Percentiles rank a stretch among this genome's conserved stretches.
phyloP scores from a whole-genome alignment of 2,329 filamentous ascomycete species.

The Aspergillus melleus region DNA sequence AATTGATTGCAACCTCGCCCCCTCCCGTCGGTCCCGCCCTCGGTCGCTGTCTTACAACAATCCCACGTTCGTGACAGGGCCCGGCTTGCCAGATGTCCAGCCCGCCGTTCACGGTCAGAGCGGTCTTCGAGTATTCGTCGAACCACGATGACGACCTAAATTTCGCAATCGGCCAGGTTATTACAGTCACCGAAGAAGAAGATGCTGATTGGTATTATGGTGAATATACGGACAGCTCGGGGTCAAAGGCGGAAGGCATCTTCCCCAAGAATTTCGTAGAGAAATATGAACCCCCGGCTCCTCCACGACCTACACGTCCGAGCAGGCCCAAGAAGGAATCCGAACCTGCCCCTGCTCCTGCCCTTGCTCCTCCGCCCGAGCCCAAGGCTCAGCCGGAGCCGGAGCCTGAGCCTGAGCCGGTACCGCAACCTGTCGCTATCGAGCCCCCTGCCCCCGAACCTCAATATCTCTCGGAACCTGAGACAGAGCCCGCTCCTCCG shows the following conservation, averaged over 20 bases:
- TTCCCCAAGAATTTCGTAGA: constrained; percentile 98
- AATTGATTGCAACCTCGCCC: not conserved
- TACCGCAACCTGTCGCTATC: constrained; percentile 15
- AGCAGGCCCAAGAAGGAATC: constrained; percentile 67
- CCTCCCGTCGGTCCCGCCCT: not conserved
- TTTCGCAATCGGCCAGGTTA: constrained; percentile 82
- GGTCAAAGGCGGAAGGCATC: constrained; percentile 76
- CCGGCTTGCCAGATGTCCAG: constrained; percentile 61
- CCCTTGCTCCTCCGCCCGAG: constrained; percentile 31
- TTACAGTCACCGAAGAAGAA: constrained; percentile 89
- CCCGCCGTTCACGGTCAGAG: constrained; percentile 87
- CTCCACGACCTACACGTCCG: constrained; percentile 76
- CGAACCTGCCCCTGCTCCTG: constrained; percentile 38
- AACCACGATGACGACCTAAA: constrained; percentile 92
- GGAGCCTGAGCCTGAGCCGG: constrained; percentile 35
- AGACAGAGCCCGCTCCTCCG: constrained; percentile 20
- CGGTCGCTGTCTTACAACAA: constrained; percentile 3
- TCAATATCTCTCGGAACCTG: constrained; percentile 26
- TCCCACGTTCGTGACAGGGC: constrained; percentile 25
- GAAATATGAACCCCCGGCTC: constrained; percentile 86
- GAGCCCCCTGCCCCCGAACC: constrained; percentile 24
- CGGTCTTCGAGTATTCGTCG: constrained; percentile 91
- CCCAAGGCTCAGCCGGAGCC: constrained; percentile 22
- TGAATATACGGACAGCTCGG: constrained; percentile 76
- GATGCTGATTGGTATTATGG: constrained; percentile 93